These are phyloP conservation scores for Fraxinus nigra DNA, from an alignment of 305 asterid species.

Conservation along the genomic window DNA sequence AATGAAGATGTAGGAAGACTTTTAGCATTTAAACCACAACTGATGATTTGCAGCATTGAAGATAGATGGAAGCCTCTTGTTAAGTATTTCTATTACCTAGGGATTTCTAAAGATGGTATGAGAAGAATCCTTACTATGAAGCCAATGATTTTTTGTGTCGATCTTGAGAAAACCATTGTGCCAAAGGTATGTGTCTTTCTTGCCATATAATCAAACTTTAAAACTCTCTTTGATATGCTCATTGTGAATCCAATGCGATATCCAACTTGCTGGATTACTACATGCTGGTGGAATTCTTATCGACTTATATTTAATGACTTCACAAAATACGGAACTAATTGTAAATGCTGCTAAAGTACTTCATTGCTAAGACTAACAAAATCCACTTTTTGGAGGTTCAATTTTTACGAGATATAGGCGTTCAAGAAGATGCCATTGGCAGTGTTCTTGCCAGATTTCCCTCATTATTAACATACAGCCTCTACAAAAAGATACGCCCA, in stretches of 20 bases:
- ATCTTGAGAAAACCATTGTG: constrained; percentile 65
- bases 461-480: constrained; percentile 79
- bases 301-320: background rate
- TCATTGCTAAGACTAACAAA: background rate
- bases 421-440: constrained; percentile 70
- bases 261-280: background rate
- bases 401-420: constrained; percentile 81
- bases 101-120: constrained; percentile 85
- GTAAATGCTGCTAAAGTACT: background rate
- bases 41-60: constrained; percentile 91
- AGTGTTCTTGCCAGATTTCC: constrained; percentile 69
- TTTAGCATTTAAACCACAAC: constrained; percentile 81
- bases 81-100: constrained; percentile 88
- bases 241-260: background rate
- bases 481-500: constrained; percentile 87
- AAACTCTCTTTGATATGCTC: background rate
- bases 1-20: constrained; percentile 77
- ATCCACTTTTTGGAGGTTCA: constrained; percentile 53
- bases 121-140: constrained; percentile 72
- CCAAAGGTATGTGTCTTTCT: constrained; percentile 64
- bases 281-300: background rate
- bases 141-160: constrained; percentile 81
- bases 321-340: background rate
- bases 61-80: constrained; percentile 86
- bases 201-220: background rate